These are phyloP conservation scores for Tuber indicum DNA, from an alignment of 495 filamentous ascomycete genomes.

Conservation along the genomic window DNA sequence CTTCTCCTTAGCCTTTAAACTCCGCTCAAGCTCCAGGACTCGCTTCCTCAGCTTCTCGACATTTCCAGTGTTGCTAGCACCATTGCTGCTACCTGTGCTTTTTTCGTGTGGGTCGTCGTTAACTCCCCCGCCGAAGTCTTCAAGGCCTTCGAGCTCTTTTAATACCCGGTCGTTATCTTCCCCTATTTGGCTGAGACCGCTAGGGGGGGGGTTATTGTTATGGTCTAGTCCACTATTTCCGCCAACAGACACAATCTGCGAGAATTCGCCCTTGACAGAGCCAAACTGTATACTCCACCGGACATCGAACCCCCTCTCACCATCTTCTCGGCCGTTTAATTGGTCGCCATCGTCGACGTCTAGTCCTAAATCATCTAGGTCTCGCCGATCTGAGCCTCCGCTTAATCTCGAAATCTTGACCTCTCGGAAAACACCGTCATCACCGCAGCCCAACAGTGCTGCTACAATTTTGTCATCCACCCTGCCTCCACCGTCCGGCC, in stretches of 20 bases:
- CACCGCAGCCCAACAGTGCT: conserved; percentile 22
- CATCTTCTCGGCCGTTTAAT: conserved; percentile 8
- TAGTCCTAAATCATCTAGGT: conserved; percentile 28
- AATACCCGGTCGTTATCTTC: conserved; percentile 28
- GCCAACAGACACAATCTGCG: conserved; percentile 29
- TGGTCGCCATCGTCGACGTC: conserved; percentile 26
- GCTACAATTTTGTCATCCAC: conserved; percentile 30
- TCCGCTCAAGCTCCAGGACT: conserved; percentile 30
- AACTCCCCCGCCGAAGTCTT: conserved; percentile 16
- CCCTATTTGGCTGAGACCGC: conserved; percentile 23
- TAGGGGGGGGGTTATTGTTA: conserved; percentile 13
- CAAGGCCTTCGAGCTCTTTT: conserved; percentile 30
- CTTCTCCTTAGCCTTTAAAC: conserved; percentile 32
- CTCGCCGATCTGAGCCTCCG: conserved; percentile 13
- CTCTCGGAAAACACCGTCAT: conserved; percentile 22
- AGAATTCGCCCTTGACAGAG: conserved; percentile 37
- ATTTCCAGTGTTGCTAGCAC: background rate
- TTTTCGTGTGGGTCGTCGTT: conserved; percentile 8
- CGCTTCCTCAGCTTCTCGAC: conserved; percentile 36
- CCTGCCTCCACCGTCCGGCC: conserved; percentile 17
- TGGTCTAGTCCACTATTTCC: conserved; percentile 15
- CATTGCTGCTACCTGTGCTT: conserved; percentile 4
- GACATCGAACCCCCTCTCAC: conserved; percentile 25
- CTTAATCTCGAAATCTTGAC: conserved; percentile 20
- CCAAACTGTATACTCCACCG: conserved; percentile 36